Percentiles rank a stretch among this genome's conserved stretches.
Evolutionary conservation across 2,329 filamentous ascomycete genomes (phyloP).

Genomic region (Beauveria pseudobassiana): DNA sequence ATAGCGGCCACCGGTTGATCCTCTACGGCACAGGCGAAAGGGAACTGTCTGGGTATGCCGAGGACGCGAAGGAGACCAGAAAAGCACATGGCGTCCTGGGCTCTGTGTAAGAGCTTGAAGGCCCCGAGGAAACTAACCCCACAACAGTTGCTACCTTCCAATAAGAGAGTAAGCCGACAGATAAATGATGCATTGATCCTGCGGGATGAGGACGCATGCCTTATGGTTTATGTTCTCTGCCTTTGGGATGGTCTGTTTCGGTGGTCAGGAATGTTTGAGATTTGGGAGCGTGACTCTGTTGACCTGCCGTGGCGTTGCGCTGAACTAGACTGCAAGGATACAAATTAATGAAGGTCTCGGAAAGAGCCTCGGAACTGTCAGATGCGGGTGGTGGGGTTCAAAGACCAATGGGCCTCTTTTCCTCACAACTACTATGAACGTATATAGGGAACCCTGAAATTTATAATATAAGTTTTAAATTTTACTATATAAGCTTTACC

Average conservation of each 20-base stretch:
- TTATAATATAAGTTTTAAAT: too few species aligned
- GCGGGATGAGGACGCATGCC: neutral
- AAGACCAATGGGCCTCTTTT: too few species aligned
- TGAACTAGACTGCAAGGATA: too few species aligned
- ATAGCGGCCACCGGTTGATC: neutral
- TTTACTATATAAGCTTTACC: too few species aligned
- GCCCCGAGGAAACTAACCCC: neutral
- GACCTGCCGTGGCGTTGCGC: too few species aligned
- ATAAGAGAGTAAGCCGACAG: conserved; percentile 3
- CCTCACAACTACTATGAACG: too few species aligned
- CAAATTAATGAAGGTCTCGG: too few species aligned
- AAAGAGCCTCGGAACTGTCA: too few species aligned
- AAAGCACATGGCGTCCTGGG: neutral
- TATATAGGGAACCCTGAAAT: too few species aligned
- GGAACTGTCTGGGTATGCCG: neutral
- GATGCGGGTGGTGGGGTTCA: too few species aligned
- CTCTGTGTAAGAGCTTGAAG: neutral
- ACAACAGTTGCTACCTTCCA: conserved; percentile 7
- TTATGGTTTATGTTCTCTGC: neutral
- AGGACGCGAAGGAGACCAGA: neutral
- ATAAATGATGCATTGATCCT: neutral
- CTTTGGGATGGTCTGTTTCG: neutral
- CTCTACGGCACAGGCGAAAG: neutral
- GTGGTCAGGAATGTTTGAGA: neutral
- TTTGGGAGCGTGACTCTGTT: too few species aligned